A percentile compares a stretch with the other conserved stretches of the same genome.
Conservation (phyloP, 2,329 filamentous ascomycete genomes). For the Clarireedia paspali region DNA sequence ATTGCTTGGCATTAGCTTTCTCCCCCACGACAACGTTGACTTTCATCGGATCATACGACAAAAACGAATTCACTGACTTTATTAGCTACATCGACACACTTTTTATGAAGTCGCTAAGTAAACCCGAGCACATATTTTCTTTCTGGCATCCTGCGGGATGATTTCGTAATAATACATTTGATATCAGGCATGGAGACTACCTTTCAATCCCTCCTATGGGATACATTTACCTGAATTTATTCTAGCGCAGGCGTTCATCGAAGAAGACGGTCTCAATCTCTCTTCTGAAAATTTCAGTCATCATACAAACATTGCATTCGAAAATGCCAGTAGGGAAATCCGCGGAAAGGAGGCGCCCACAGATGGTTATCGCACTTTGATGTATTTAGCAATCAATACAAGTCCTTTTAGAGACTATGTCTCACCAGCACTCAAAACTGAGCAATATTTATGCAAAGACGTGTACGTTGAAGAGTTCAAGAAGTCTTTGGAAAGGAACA, state of each 20-base stretch:
- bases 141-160: conserved; percentile 7
- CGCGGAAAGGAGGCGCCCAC: conserved; percentile 13
- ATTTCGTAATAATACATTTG: conserved; percentile 10
- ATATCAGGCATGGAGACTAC: conserved; percentile 12
- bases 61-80: neutral
- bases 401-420: conserved; percentile 16
- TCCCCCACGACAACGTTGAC: neutral
- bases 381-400: conserved; percentile 23
- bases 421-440: neutral
- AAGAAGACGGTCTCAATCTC: conserved; percentile 9
- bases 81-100: neutral
- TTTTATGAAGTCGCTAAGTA: conserved; percentile 13
- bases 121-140: conserved; percentile 13
- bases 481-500: too few relatives aligned
- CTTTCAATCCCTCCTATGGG: neutral
- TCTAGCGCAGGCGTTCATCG: conserved; percentile 14
- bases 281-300: neutral
- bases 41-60: neutral
- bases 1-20: conserved; percentile 3
- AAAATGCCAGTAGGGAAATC: conserved; percentile 2
- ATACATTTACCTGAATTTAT: conserved; percentile 1
- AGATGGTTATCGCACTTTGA: conserved; percentile 15
- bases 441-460: too few relatives aligned
- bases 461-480: too few relatives aligned
- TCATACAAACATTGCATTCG: neutral